Evolutionary conservation across 75 land plant genomes (phyloP), one percentile per base, ranked within the genome.

Genomic region (Cunninghamia lanceolata): DNA sequence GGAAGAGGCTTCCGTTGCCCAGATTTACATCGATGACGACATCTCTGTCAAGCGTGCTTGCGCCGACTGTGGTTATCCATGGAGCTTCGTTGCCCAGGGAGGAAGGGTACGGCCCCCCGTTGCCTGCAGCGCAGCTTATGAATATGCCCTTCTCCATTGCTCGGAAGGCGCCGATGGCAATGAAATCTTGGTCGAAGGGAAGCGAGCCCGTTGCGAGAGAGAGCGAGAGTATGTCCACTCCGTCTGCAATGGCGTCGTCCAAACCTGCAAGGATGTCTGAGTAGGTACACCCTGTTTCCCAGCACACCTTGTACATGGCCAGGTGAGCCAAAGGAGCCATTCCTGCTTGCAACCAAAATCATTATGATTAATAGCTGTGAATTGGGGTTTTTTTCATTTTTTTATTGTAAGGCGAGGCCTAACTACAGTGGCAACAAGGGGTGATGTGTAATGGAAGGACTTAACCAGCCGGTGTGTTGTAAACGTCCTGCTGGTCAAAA

Each of bases 191-290:
- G 50, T 85, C 45, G 82, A 82, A 87, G 13, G 86, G 45, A 7
- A 15, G 45, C 4, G 91, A 77, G 2, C 0, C 3, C 85, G 73
- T 85, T 9, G 86, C 93, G 17, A 91, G 45, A 1, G 91, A 92
- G 68, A 90, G 70, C 9, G 91, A 92, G 82, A 92, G 42, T 16
- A 88, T 79, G 78, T 92, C 93, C 21, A 90, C 93, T 28, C 93
- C 93, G 50, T 91, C 93, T 10, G 84, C 73, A 3, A 91, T 87
- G 46, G 93, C 93, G 15, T 86, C 85, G 39, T 91, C 91, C 84
- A 91, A 73, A 0, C 56, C 93, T 9, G 91, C 91, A 0, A 91
- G 47, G 1, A 86, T 74, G 66, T 91, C 93, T 39, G 89, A 25
- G 42, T 38, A 35, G 35, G 63, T 47, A 87, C 89, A 66, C 77